phyloP scores from a whole-genome alignment of 305 asterid species.

The Fraxinus dipetala region DNA sequence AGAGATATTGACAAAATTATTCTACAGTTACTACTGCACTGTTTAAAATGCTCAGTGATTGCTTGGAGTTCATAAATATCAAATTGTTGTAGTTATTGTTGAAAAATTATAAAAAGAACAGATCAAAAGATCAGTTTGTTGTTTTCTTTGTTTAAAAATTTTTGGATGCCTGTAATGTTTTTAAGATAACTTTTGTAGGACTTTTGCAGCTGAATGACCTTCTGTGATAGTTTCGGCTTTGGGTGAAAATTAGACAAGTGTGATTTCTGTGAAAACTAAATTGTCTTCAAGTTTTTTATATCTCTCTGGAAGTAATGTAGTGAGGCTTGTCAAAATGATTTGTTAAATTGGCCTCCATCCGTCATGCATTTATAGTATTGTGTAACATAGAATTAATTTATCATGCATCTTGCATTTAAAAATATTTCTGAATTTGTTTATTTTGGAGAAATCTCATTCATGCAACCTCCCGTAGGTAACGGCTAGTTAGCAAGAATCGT shows the following conservation, averaged over 20 bases:
- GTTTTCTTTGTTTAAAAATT: neutral
- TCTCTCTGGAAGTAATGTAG: neutral
- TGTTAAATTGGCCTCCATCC: neutral
- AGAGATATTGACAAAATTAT: neutral
- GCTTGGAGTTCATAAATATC: neutral
- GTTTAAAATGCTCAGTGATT: neutral
- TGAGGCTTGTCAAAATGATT: neutral
- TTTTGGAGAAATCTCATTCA: neutral
- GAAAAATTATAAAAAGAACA: neutral
- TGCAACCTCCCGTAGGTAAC: neutral
- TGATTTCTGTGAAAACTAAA: neutral
- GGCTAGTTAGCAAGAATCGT: neutral
- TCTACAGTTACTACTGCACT: neutral
- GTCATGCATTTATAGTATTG: neutral
- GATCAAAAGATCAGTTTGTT: neutral
- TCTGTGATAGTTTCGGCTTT: neutral
- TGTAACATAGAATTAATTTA: neutral
- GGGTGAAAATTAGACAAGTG: neutral
- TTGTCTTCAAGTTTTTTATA: neutral
- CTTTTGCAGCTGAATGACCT: neutral
- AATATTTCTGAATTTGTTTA: neutral
- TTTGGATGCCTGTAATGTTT: neutral
- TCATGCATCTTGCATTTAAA: neutral
- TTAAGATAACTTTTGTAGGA: neutral
- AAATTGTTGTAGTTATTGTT: neutral